Base-by-base conservation (phyloP, 2,329 filamentous ascomycete species). In the Geosmithia flava region DNA sequence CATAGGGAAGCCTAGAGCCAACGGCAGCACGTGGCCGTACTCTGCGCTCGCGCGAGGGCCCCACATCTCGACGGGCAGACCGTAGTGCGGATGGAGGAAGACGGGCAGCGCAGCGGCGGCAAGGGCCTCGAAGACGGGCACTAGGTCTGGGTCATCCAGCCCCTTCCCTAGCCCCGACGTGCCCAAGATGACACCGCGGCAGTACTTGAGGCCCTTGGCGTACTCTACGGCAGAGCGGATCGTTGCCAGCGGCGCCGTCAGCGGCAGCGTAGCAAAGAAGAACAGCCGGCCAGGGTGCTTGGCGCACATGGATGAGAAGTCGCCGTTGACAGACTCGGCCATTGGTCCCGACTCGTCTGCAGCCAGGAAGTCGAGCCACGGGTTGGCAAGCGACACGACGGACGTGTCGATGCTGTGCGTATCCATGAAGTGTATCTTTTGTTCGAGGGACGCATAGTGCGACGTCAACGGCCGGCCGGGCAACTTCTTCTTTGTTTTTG, bases 51-150 rank as follows among this genome's bases (percentile, higher is more conserved):
- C 78, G 7, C 83, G 71, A 0, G 85, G 78, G 0, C 90, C 90
- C 67, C 86, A 95, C 3, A 94, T 87, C 8, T 80, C 76, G 50
- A 78, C 76, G 0, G 88, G 89, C 2, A 96, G 75, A 1, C 90
- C 90, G 61, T 96, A 95, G 65, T 96, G 90, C 27, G 90, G 90
- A 64, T 96, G 90, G 47, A 96, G 64, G 67, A 96, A 96, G 45
- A 95, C 71, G 20, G 85, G 70, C 33, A 87, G 70, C 7, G 71
- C 63, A 0, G 77, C 76, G 41, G 76, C 73, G 42, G 87, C 78
- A 1, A 96, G 65, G 0, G 83, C 81, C 11, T 72, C 62, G 64
- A 88, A 87, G 11, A 96, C 74, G 0, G 84, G 80, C 37, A 91
- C 74, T 23, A 96, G 67, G 1, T 68, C 65, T 2, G 77, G 73